Evolutionary conservation across 129 eudicot genomes (phyloP).

Genomic region (Mikania micrantha): DNA sequence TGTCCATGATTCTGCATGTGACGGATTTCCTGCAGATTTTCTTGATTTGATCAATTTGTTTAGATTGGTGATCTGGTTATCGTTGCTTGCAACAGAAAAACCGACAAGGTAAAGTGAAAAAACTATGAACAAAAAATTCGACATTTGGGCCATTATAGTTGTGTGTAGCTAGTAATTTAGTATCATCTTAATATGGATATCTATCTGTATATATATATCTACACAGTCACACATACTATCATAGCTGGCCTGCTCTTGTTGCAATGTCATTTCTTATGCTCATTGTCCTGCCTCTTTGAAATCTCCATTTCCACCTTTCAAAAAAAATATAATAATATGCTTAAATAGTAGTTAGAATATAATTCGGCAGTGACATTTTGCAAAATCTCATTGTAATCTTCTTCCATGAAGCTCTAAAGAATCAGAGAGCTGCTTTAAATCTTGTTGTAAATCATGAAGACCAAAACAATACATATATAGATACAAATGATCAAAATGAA

Average conservation of each 20-base stretch:
- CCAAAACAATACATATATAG: too few relatives aligned
- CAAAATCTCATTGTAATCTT: neutral
- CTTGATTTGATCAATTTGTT: too few relatives aligned
- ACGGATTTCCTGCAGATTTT: too few relatives aligned
- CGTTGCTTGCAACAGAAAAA: slow-evolving; percentile 15
- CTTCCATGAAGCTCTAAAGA: neutral
- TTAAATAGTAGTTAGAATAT: neutral
- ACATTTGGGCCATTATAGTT: slow-evolving; percentile 1
- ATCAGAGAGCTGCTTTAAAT: too few relatives aligned
- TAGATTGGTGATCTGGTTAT: slow-evolving; percentile 24
- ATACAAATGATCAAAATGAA: too few relatives aligned
- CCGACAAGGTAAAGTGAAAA: neutral
- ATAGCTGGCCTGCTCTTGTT: slow-evolving; percentile 10
- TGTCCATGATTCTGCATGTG: too few relatives aligned
- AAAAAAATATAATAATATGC: neutral
- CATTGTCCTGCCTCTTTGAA: slow-evolving; percentile 8
- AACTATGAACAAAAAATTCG: slow-evolving; percentile 6
- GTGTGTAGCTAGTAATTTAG: neutral
- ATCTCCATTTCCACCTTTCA: neutral
- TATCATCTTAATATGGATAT: neutral
- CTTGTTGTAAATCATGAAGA: too few relatives aligned
- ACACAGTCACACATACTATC: too few relatives aligned
- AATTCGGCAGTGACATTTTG: neutral
- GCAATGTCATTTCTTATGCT: slow-evolving; percentile 17
- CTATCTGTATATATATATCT: neutral